phyloP scores from a whole-genome alignment of 768 basidiomycete genomes.

The Kwoniella heveanensis region DNA sequence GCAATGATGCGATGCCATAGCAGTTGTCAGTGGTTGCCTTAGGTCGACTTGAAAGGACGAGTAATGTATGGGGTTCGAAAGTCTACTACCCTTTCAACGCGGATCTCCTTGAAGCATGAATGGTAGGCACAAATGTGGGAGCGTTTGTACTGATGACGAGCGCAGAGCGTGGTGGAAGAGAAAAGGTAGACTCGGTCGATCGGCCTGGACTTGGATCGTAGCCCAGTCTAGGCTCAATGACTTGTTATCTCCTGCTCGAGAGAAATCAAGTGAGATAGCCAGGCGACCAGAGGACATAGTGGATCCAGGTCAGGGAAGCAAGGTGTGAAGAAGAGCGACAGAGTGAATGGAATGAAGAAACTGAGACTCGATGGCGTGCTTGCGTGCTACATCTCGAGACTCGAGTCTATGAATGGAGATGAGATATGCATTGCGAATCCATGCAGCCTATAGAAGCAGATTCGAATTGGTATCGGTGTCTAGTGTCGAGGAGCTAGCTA shows the following conservation, averaged over 20 bases:
- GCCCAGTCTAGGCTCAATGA: too few species aligned
- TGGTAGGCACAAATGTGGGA: neutral
- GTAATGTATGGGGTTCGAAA: neutral
- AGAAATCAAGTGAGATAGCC: too few species aligned
- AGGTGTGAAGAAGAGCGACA: too few species aligned
- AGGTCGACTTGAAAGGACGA: neutral
- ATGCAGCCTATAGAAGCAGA: neutral
- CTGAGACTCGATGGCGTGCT: neutral
- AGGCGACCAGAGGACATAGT: too few species aligned
- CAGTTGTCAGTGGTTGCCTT: too few species aligned
- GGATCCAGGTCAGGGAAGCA: too few species aligned
- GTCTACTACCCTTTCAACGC: neutral
- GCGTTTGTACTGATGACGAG: neutral
- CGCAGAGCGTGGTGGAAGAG: neutral
- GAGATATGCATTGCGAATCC: neutral
- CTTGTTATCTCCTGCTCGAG: too few species aligned
- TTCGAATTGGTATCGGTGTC: neutral
- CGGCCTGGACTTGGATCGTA: too few species aligned
- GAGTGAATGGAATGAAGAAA: neutral
- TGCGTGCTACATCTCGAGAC: neutral
- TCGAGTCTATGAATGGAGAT: neutral
- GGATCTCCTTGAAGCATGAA: neutral
- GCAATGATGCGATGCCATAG: too few species aligned
- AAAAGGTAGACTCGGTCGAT: too few species aligned
- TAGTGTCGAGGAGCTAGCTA: too few species aligned